Percentiles rank a stretch among this genome's conserved stretches.
phyloP scores from a whole-genome alignment of 768 basidiomycete species.

The Solioccasus polychromus region DNA sequence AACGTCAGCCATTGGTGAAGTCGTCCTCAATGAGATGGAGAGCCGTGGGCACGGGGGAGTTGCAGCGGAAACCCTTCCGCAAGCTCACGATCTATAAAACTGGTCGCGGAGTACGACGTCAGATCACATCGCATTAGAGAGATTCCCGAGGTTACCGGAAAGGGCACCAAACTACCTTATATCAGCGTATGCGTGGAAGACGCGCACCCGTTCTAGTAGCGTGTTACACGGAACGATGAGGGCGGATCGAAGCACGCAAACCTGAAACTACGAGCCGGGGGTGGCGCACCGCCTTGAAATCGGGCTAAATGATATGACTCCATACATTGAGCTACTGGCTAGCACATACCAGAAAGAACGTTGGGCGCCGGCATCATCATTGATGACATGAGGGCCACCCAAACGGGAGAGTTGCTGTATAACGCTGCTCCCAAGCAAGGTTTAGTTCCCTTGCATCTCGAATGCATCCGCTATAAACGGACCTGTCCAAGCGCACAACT shows the following conservation, averaged over 20 bases:
- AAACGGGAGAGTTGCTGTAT: neutral
- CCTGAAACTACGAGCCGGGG: neutral
- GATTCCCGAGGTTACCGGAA: constrained; percentile 27
- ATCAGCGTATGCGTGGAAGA: constrained; percentile 6
- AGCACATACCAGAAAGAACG: neutral
- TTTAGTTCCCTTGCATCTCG: constrained; percentile 10
- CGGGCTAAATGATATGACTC: neutral
- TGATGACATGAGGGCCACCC: too few species aligned
- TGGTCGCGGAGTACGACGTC: constrained; percentile 13
- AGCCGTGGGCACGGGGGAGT: constrained; percentile 14
- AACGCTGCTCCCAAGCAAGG: too few species aligned
- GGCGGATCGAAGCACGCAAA: constrained; percentile 5
- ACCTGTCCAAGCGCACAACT: constrained; percentile 10
- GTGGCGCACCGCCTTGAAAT: constrained; percentile 3
- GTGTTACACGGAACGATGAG: constrained; percentile 9
- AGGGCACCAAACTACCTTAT: constrained; percentile 13
- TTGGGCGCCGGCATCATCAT: too few species aligned
- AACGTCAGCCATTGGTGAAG: constrained; percentile 25
- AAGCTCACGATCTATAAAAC: constrained; percentile 26
- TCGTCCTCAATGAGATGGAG: constrained; percentile 6
- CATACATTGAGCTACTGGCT: constrained; percentile 1
- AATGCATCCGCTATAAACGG: constrained; percentile 29
- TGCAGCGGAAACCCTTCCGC: constrained; percentile 2
- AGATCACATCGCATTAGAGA: constrained; percentile 22
- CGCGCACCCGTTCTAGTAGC: constrained; percentile 4